Percentiles rank a stretch among this genome's conserved stretches.
These are phyloP conservation scores for Trypanosoma conorhini DNA, from an alignment of 208 protist species.

Conservation along the genomic window DNA sequence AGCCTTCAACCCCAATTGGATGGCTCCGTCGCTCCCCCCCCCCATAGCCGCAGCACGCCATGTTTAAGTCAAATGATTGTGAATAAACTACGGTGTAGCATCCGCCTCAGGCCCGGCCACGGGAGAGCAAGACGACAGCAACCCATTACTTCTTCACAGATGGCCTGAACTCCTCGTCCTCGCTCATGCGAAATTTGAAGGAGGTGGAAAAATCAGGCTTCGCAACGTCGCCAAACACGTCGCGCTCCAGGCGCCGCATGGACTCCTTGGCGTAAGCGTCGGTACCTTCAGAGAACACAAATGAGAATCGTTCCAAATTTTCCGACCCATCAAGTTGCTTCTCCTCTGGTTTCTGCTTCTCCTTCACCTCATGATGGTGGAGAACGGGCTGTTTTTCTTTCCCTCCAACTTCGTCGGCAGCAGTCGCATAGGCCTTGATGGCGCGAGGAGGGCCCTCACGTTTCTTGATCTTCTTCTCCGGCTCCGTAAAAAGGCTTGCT, in stretches of 20 bases:
- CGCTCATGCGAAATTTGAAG: constrained; percentile 83
- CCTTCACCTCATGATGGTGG: background rate
- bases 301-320: constrained; percentile 2
- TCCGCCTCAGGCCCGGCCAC: background rate
- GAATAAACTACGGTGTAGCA: background rate
- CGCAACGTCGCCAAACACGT: constrained; percentile 13
- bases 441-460: constrained; percentile 1
- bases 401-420: constrained; percentile 1
- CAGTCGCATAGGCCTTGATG: constrained; percentile 4
- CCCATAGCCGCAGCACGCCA: background rate
- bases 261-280: constrained; percentile 4
- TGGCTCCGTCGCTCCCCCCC: background rate
- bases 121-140: constrained; percentile 31
- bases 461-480: constrained; percentile 13
- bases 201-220: constrained; percentile 52
- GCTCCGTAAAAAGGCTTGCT: constrained; percentile 5
- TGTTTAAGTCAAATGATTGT: background rate
- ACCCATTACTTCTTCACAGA: constrained; percentile 39
- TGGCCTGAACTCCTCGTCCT: constrained; percentile 68
- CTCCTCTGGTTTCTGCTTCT: background rate
- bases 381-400: constrained; percentile 2
- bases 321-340: background rate
- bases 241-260: constrained; percentile 8
- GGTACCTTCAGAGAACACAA: constrained; percentile 10
- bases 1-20: background rate